Base-by-base conservation (phyloP, 177 flowering plant genomes). In the Vitis hybrid region DNA sequence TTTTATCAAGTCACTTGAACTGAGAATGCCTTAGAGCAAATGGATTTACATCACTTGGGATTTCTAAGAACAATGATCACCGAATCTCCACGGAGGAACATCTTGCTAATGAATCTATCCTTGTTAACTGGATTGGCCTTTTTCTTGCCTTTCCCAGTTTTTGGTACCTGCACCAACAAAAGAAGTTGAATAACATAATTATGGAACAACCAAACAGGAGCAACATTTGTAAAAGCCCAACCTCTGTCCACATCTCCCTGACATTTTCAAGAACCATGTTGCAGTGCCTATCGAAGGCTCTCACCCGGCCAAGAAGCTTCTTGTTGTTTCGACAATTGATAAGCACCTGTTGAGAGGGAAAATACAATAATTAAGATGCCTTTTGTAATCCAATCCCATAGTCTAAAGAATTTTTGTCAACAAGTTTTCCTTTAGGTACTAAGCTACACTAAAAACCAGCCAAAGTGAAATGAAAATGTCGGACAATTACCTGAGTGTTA, bases 171-270 rank as follows among this genome's bases (percentile, higher is more conserved):
- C 6, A 55, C 51, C 13, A 24, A 18, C 16, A 62, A 9, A 51
- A 4, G 12, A 59, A 30, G 32, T 30, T 9, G 14, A 18, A 7
- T 18, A 3, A 18, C 24, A 19, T 40, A 30, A 2, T 62, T 6
- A 21, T 3, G 18, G 60, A n/a, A 32, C 15, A 15, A 8, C 5
- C 5, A 35, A 56, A 62, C 40, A 35, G 15, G 14, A 56, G 59
- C 2, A 54, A 49, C 10, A 52, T 4, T 55, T 67, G 55, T 3
- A 54, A 68, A 60, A 69, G 32, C 32, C 81, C 24, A 5, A 91
- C 98, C 97, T 90, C 98, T 51, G 98, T 93, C 98, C 98, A 93
- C 95, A 93, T 93, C 81, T 93, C 98, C 65, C 91, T 83, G 57
- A 93, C 98, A 81, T 93, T 91, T 69, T 93, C 95, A 14, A 93